These are phyloP conservation scores for Sordariomycetes sp. DNA, from an alignment of 2,329 filamentous ascomycete species.

Conservation along the genomic window DNA sequence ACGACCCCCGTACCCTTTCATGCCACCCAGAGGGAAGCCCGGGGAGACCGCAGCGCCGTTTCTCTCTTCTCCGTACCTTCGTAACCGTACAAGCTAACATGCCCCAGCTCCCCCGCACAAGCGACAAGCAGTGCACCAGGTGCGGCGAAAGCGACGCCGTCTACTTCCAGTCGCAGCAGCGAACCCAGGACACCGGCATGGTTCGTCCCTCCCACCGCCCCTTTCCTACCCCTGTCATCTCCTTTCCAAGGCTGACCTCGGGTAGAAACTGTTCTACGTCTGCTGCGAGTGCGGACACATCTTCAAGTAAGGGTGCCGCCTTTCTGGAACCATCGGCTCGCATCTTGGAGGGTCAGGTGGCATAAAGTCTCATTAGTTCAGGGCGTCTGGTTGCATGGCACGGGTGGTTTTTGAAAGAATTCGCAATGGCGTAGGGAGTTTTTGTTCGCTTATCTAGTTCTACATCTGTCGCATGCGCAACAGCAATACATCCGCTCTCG, in stretches of 20 bases:
- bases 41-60: no score
- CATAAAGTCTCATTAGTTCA: constrained; percentile 9
- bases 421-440: background rate
- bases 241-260: background rate
- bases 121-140: constrained; percentile 64
- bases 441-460: background rate
- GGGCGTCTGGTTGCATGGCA: background rate
- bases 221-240: background rate
- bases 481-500: background rate
- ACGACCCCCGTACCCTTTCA: background rate
- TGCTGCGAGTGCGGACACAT: constrained; percentile 91
- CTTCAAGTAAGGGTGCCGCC: constrained; percentile 39
- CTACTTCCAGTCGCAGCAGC: constrained; percentile 98
- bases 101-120: constrained; percentile 76
- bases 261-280: constrained; percentile 82
- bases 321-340: background rate
- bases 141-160: constrained; percentile 87
- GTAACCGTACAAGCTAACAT: background rate
- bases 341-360: background rate
- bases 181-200: constrained; percentile 96
- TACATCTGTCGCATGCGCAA: background rate
- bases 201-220: constrained; percentile 39
- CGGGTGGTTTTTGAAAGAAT: background rate
- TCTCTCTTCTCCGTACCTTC: background rate
- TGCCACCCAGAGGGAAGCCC: no score